These are phyloP conservation scores for Globisporangium perplexum DNA, from an alignment of 352 stramenopile species.

Conservation along the genomic window DNA sequence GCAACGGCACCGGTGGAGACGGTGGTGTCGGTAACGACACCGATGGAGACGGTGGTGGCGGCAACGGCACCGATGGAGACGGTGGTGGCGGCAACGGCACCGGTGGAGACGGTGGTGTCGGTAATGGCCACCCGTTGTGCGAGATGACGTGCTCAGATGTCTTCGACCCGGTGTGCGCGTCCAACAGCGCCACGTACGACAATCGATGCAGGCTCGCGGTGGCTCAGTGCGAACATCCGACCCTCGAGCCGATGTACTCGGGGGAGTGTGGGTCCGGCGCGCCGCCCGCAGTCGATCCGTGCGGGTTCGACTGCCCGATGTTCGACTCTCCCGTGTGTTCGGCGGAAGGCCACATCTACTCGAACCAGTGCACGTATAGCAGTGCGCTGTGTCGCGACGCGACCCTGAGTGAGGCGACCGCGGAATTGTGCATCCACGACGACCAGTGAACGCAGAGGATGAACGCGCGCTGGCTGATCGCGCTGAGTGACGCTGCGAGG, in stretches of 20 bases:
- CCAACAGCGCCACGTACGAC: slow-evolving; percentile 17
- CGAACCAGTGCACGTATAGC: slow-evolving; percentile 12
- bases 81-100: too few species aligned
- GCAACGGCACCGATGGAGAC: neutral
- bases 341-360: slow-evolving; percentile 17
- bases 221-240: slow-evolving; percentile 9
- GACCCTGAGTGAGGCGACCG: slow-evolving; percentile 1
- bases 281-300: slow-evolving; percentile 1
- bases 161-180: slow-evolving; percentile 16
- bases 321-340: slow-evolving; percentile 18
- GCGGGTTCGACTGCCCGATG: slow-evolving; percentile 13
- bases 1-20: too few species aligned
- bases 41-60: too few species aligned
- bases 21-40: too few species aligned
- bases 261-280: neutral
- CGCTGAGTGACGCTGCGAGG: neutral
- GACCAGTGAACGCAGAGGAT: neutral
- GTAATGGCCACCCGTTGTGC: too few species aligned
- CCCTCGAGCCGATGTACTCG: neutral
- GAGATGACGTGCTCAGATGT: slow-evolving; percentile 7
- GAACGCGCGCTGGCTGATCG: neutral
- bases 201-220: slow-evolving; percentile 7
- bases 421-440: slow-evolving; percentile 1
- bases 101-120: too few species aligned
- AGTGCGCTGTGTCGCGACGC: slow-evolving; percentile 12